Percentiles rank a stretch among this genome's conserved stretches.
phyloP scores from a whole-genome alignment of 768 basidiomycete species.

The Rhodotorula toruloides region DNA sequence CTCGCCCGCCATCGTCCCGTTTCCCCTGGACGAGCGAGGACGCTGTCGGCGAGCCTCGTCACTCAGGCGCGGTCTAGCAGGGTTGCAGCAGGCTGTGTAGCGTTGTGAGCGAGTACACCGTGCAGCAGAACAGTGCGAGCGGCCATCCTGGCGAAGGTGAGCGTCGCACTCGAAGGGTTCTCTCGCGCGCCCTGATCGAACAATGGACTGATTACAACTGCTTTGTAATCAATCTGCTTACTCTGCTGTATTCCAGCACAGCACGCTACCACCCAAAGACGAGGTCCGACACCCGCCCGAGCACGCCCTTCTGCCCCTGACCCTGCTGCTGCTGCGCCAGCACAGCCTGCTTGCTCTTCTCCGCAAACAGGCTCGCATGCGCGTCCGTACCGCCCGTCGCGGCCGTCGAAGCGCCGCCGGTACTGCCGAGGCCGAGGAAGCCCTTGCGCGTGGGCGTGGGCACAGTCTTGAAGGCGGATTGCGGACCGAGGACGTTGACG shows the following conservation, averaged over 20 bases:
- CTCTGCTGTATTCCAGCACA: background rate
- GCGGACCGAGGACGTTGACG: conserved; percentile 27
- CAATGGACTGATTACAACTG: background rate
- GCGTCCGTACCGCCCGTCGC: conserved; percentile 4
- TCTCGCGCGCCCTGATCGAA: background rate
- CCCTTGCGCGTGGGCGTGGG: conserved; percentile 34
- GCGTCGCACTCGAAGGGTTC: no score
- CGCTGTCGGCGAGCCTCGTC: no score
- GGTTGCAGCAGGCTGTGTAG: no score
- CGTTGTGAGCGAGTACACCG: no score
- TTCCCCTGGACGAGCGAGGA: no score
- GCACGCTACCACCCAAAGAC: conserved; percentile 41
- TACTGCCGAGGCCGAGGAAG: conserved; percentile 19
- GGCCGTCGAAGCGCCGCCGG: background rate
- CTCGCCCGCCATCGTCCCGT: background rate
- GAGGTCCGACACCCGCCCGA: conserved; percentile 37
- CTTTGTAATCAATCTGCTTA: no score
- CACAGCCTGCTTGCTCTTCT: conserved; percentile 37
- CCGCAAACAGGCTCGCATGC: conserved; percentile 37
- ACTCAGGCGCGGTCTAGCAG: no score
- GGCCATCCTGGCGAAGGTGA: no score
- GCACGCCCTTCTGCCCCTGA: conserved; percentile 31
- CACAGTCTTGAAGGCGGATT: conserved; percentile 31
- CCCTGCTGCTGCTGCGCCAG: conserved; percentile 24
- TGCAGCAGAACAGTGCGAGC: no score